Base-by-base conservation (phyloP, 2,329 filamentous ascomycete species). In the Xylariaceae sp. region DNA sequence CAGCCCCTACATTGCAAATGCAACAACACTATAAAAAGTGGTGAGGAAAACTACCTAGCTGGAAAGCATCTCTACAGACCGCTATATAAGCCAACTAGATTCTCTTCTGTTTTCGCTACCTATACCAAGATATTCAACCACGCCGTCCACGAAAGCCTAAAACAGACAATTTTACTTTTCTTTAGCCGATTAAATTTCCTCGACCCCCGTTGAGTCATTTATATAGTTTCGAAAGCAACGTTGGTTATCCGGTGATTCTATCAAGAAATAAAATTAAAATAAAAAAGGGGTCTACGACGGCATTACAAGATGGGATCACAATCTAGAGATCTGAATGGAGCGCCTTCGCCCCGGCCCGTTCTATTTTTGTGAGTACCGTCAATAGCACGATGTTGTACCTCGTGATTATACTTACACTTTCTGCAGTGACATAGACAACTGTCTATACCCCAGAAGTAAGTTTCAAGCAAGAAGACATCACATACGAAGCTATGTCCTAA, bases 381-480 rank as follows among this genome's bases (percentile, higher is more conserved):
- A 32, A 15, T 30, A 23, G 1, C 30, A 27, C 20, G 2, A 16
- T 8, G 10, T 6, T 4, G 26, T 24, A 13, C 1, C 3, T n/a
- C 24, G 23, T 18, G 5, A 21, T 36, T 46, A 36, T 27, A 23
- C 63, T 72, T 47, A 72, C 49, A 30, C 4, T 16, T 82, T 86
- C 71, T 86, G 84, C 72, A 97, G 97, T 69, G 94, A 99, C 70
- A 97, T 99, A 68, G 94, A 99, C 79, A 99, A 99, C 70, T 99
- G 95, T 74, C 83, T 97, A 50, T 97, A 97, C 68, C 86, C 92
- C 0, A 92, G 88, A 74, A 92, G 90, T 92, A 68, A 73, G 82
- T 37, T 46, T 35, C 33, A 15, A 32, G 2, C 23, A 40, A 40
- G 15, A 10, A 23, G 20, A 24, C 9, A 10, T 23, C 21, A 11